phyloP scores from a whole-genome alignment of 2,329 filamentous ascomycete species.

The Fusarium albosuccineum region DNA sequence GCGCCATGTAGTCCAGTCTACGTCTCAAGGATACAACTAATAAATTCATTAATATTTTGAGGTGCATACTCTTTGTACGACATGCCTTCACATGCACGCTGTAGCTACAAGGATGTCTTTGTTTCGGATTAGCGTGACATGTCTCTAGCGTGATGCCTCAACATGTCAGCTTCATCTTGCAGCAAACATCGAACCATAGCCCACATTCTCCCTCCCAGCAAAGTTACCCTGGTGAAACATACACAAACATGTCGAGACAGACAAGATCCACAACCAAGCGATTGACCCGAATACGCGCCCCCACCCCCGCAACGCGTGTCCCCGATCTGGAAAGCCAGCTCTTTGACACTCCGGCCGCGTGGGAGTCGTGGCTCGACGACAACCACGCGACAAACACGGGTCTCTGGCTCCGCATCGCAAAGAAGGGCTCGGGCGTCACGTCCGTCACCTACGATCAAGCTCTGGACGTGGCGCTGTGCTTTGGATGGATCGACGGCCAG shows the following conservation, averaged over 20 bases:
- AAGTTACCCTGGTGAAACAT: neutral
- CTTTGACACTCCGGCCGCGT: slow-evolving; percentile 28
- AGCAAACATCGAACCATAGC: neutral
- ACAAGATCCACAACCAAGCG: slow-evolving; percentile 34
- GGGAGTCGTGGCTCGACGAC: slow-evolving; percentile 34
- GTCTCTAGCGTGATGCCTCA: neutral
- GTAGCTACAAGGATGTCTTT: neutral
- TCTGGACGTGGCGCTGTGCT: slow-evolving; percentile 69
- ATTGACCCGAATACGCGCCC: neutral
- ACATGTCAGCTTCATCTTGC: neutral
- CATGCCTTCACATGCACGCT: fast-evolving
- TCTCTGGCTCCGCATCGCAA: slow-evolving; percentile 63
- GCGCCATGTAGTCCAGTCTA: neutral
- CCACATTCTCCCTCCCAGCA: neutral
- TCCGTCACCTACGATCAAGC: slow-evolving; percentile 65
- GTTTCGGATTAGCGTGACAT: neutral
- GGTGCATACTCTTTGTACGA: neutral
- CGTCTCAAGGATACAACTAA: too few species aligned
- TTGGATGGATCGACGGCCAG: slow-evolving; percentile 74
- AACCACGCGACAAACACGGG: slow-evolving; percentile 46
- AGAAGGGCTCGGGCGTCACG: slow-evolving; percentile 58
- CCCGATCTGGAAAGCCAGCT: slow-evolving; percentile 15
- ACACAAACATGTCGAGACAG: slow-evolving; percentile 34
- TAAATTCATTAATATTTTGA: too few species aligned
- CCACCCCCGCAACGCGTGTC: neutral